phyloP scores from a whole-genome alignment of 2,329 filamentous ascomycete genomes.

The Microdochium paspali region DNA sequence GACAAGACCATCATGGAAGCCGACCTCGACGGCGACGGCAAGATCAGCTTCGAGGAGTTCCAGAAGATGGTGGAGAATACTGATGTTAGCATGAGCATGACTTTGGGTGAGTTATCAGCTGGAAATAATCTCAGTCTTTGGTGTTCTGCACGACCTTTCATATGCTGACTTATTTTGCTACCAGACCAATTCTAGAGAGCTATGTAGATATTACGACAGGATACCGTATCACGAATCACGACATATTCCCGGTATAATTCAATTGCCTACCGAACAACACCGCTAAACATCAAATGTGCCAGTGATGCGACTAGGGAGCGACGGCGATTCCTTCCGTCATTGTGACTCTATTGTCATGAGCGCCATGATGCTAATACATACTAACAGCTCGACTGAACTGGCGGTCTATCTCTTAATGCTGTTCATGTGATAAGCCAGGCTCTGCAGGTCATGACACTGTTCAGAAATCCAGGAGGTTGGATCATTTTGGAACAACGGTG shows the following conservation, averaged over 20 bases:
- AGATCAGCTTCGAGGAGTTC: slow-evolving; percentile 99
- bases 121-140: slow-evolving; percentile 1
- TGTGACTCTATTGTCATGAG: too few relatives aligned
- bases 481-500: not conserved
- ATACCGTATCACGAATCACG: not conserved
- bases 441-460: too few relatives aligned
- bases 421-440: too few relatives aligned
- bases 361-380: too few relatives aligned
- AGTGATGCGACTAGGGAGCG: too few relatives aligned
- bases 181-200: slow-evolving; percentile 19
- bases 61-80: slow-evolving; percentile 98
- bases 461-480: not conserved
- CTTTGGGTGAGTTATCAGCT: slow-evolving; percentile 46
- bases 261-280: too few relatives aligned
- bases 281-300: too few relatives aligned
- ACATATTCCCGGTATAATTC: too few relatives aligned
- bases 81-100: slow-evolving; percentile 67
- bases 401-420: too few relatives aligned
- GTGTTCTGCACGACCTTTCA: not conserved
- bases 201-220: not conserved
- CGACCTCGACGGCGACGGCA: slow-evolving; percentile 88
- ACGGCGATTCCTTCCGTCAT: too few relatives aligned
- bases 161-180: slow-evolving; percentile 5
- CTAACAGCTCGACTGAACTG: too few relatives aligned
- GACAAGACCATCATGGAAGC: slow-evolving; percentile 99